phyloP scores from a whole-genome alignment of 2,329 filamentous ascomycete genomes.

The Paraconiothyrium sp. region DNA sequence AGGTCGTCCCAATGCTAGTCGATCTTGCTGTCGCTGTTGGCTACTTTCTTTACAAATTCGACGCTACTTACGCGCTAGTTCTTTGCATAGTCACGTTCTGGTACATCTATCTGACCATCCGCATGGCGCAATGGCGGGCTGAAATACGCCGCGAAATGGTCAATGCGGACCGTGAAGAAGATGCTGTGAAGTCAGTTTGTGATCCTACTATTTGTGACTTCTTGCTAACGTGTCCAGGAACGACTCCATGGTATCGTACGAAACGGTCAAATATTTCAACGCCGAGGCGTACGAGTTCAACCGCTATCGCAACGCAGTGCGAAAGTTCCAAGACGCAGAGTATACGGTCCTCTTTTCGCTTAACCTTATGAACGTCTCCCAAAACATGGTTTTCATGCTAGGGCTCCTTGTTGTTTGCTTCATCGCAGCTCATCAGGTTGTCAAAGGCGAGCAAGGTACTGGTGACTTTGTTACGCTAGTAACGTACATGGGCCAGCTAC shows the following conservation, averaged over 20 bases:
- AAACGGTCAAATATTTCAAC: slow-evolving; percentile 75
- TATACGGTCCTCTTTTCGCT: slow-evolving; percentile 65
- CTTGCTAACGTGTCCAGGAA: slow-evolving; percentile 64
- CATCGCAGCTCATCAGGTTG: slow-evolving; percentile 75
- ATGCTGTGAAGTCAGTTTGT: slow-evolving; percentile 81
- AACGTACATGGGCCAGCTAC: slow-evolving; percentile 78
- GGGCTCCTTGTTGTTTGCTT: slow-evolving; percentile 74
- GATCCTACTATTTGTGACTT: neutral
- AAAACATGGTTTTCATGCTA: slow-evolving; percentile 71
- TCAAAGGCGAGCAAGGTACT: slow-evolving; percentile 66
- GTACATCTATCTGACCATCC: slow-evolving; percentile 95
- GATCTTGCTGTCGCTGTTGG: slow-evolving; percentile 86
- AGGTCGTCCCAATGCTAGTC: slow-evolving; percentile 92
- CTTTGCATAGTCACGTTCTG: slow-evolving; percentile 92
- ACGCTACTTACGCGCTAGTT: slow-evolving; percentile 89
- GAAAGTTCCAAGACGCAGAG: slow-evolving; percentile 66
- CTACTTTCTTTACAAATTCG: slow-evolving; percentile 81
- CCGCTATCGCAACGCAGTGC: slow-evolving; percentile 65
- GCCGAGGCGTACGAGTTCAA: slow-evolving; percentile 68
- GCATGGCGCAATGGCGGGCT: slow-evolving; percentile 91
- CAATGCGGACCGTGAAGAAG: slow-evolving; percentile 92
- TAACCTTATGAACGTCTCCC: slow-evolving; percentile 68
- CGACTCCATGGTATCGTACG: slow-evolving; percentile 98
- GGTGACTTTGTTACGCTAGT: slow-evolving; percentile 76
- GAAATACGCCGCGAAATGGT: slow-evolving; percentile 93